Evolutionary conservation across 192 early-diverging fungal species (phyloP).

Genomic region (Umbelopsis isabellina): DNA sequence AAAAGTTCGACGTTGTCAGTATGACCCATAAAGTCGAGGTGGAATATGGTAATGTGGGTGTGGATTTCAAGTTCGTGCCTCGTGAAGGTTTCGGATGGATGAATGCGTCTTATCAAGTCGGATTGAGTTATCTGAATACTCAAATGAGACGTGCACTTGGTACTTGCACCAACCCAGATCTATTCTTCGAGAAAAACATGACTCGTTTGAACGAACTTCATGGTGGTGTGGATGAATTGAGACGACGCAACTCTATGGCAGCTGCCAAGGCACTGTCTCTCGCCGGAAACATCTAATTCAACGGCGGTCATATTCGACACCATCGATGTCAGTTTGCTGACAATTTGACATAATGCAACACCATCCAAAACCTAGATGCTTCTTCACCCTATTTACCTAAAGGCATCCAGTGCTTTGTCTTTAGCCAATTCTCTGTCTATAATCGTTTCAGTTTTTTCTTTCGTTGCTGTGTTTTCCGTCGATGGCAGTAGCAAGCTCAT

Average conservation of each 20-base stretch:
- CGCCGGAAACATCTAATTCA: constrained; percentile 29
- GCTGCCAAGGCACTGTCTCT: constrained; percentile 28
- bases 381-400: no score
- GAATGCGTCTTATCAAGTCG: constrained; percentile 91
- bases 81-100: constrained; percentile 99
- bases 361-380: no score
- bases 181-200: constrained; percentile 57
- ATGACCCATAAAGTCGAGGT: constrained; percentile 91
- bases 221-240: constrained; percentile 21
- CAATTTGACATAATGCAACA: no score
- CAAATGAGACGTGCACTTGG: constrained; percentile 81
- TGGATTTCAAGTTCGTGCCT: constrained; percentile 90
- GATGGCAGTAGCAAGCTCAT: no score
- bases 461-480: no score
- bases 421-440: no score
- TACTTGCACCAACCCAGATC: constrained; percentile 68
- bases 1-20: constrained; percentile 95
- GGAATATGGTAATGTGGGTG: constrained; percentile 95
- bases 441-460: no score
- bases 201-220: constrained; percentile 14
- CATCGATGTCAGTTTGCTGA: background rate
- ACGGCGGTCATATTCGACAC: background rate
- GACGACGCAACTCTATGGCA: constrained; percentile 16
- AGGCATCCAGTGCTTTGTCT: no score
- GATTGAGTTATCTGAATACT: constrained; percentile 72